Evolutionary conservation across 139 green algal species (phyloP).

Genomic region (Micractinium sp.): DNA sequence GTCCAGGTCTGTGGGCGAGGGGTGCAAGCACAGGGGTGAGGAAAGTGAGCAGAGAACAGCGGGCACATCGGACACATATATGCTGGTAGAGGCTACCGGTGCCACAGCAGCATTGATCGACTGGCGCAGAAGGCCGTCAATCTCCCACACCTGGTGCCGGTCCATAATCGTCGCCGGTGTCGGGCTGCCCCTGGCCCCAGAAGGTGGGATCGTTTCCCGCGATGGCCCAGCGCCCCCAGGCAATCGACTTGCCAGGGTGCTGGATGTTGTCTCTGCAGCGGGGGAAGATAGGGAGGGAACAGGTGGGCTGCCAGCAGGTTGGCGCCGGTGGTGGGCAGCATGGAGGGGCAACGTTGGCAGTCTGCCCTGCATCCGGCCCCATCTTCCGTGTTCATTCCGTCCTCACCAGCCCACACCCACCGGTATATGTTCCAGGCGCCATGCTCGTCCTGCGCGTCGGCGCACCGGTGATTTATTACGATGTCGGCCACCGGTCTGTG

Average conservation of each 20-base stretch:
- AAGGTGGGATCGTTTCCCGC: conserved; percentile 77
- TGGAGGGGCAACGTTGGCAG: no score
- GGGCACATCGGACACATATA: no score
- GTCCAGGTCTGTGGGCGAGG: conserved; percentile 77
- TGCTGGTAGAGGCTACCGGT: no score
- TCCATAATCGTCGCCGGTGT: conserved; percentile 77
- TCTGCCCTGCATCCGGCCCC: no score
- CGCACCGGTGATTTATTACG: conserved; percentile 93
- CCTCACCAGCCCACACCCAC: background rate
- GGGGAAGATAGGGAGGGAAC: background rate
- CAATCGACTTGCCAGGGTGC: no score
- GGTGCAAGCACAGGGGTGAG: background rate
- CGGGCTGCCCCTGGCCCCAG: conserved; percentile 67
- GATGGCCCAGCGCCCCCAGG: conserved; percentile 71
- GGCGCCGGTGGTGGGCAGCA: background rate
- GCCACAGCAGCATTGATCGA: no score
- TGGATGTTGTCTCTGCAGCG: background rate
- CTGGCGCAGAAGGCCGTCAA: no score
- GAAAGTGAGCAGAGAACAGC: no score
- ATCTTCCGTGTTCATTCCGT: no score
- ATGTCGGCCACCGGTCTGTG: conserved; percentile 82
- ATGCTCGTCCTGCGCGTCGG: conserved; percentile 66
- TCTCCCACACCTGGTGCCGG: conserved; percentile 56
- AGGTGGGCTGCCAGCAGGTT: background rate
- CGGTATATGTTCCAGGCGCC: conserved; percentile 75